A percentile compares a stretch with the other conserved stretches of the same genome.
These are phyloP conservation scores for Macrocybe gigantea DNA, from an alignment of 768 basidiomycete species.

Conservation along the genomic window DNA sequence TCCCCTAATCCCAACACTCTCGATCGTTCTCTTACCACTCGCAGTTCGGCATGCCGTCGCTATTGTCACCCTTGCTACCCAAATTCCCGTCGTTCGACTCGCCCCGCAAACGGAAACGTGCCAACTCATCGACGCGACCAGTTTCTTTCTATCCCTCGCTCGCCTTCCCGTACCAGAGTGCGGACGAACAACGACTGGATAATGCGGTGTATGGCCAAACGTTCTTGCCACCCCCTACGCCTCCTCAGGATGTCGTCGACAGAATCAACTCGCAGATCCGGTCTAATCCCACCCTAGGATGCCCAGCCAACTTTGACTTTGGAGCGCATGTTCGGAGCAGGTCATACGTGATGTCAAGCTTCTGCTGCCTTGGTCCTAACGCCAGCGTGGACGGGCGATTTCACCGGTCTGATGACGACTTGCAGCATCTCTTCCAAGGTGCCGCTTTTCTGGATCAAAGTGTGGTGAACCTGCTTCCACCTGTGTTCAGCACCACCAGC, in stretches of 20 bases:
- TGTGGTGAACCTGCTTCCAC: constrained; percentile 20
- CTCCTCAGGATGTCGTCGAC: constrained; percentile 12
- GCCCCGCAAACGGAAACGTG: too few relatives aligned
- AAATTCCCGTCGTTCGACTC: too few relatives aligned
- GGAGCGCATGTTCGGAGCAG: constrained; percentile 18
- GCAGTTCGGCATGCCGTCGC: too few relatives aligned
- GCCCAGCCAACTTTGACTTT: constrained; percentile 18
- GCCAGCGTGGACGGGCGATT: too few relatives aligned
- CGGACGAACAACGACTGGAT: too few relatives aligned
- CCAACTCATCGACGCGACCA: too few relatives aligned
- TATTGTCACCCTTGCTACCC: too few relatives aligned
- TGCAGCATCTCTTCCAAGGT: constrained; percentile 8
- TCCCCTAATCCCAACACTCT: too few relatives aligned
- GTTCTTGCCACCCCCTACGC: constrained; percentile 1
- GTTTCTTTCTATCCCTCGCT: too few relatives aligned
- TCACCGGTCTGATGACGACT: constrained; percentile 6
- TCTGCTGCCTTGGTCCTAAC: background rate
- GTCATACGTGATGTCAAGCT: constrained; percentile 17
- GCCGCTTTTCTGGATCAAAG: constrained; percentile 24
- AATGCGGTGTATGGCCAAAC: too few relatives aligned
- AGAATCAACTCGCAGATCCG: constrained; percentile 15
- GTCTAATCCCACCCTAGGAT: constrained; percentile 14
- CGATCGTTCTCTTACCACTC: too few relatives aligned
- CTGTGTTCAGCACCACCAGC: constrained; percentile 5
- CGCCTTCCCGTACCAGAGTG: too few relatives aligned